Evolutionary conservation across 192 early-diverging fungal species (phyloP).

Genomic region (Coemansia umbellata): DNA sequence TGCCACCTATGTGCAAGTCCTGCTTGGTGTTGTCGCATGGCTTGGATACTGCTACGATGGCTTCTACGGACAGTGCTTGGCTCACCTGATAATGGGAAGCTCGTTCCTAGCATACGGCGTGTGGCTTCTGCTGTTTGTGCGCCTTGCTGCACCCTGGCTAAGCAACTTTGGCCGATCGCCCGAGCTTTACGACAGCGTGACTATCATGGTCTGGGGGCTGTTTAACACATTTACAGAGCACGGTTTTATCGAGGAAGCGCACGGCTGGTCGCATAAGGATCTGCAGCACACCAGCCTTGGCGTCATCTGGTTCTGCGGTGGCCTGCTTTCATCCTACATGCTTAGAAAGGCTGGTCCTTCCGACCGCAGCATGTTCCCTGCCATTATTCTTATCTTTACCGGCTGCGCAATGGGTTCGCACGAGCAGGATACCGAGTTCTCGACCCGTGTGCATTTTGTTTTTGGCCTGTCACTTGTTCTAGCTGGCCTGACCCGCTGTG

Average conservation of each 20-base stretch:
- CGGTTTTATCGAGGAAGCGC: conserved; percentile 49
- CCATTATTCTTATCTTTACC: conserved; percentile 60
- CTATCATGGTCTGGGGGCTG: conserved; percentile 63
- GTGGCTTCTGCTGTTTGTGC: conserved; percentile 54
- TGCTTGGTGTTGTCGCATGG: conserved; percentile 62
- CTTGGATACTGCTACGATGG: conserved; percentile 63
- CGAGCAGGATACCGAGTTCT: conserved; percentile 57
- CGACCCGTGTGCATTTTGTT: conserved; percentile 58
- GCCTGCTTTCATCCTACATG: conserved; percentile 55
- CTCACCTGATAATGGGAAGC: conserved; percentile 71
- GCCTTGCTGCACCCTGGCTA: conserved; percentile 59
- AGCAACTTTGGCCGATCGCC: conserved; percentile 54
- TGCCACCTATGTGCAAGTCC: conserved; percentile 61
- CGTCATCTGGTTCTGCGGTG: conserved; percentile 66
- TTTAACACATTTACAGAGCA: conserved; percentile 72
- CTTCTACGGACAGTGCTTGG: conserved; percentile 61
- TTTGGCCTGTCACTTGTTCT: conserved; percentile 62
- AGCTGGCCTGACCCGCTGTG: conserved; percentile 53
- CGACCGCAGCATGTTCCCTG: conserved; percentile 58
- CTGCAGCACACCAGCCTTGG: conserved; percentile 66
- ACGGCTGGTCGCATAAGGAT: conserved; percentile 63
- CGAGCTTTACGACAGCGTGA: conserved; percentile 66
- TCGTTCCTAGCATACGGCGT: conserved; percentile 68
- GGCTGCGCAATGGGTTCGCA: conserved; percentile 61
- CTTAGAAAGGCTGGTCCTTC: conserved; percentile 27